phyloP scores from a whole-genome alignment of 2,329 filamentous ascomycete genomes.

The Huntiella abstrusa region DNA sequence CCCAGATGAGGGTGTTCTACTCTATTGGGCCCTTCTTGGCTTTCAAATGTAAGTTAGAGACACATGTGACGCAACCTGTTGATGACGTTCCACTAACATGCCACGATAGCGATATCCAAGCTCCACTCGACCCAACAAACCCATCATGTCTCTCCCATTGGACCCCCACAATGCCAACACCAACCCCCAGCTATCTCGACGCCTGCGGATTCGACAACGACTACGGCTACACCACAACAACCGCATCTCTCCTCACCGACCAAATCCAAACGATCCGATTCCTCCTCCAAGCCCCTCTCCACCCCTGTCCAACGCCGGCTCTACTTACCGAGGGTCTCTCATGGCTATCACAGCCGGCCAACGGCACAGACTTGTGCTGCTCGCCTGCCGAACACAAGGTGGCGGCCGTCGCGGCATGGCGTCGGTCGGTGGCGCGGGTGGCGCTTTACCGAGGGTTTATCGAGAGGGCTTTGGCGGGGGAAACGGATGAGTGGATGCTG shows the following conservation, averaged over 20 bases:
- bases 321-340: not conserved
- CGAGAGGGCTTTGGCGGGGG: too few species aligned
- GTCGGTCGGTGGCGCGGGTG: too few species aligned
- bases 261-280: not conserved
- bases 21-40: conserved; percentile 5
- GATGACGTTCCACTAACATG: not conserved
- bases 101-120: not conserved
- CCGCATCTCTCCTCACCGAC: conserved; percentile 1
- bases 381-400: too few species aligned
- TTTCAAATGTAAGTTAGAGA: conserved; percentile 6
- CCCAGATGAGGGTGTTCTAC: conserved; percentile 1
- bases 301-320: not conserved
- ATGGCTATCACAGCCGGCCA: too few species aligned
- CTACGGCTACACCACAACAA: conserved; percentile 4
- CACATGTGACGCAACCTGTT: too few species aligned
- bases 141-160: not conserved
- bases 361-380: too few species aligned
- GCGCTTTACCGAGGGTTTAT: too few species aligned
- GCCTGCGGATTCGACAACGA: not conserved
- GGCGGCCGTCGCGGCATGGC: too few species aligned
- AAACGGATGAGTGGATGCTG: too few species aligned
- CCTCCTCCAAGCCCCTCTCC: too few species aligned
- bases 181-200: not conserved
- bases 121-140: not conserved
- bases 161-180: not conserved